A percentile compares a stretch with the other conserved stretches of the same genome.
phyloP scores from a whole-genome alignment of 352 stramenopile genomes.

The Saprolegnia parasitica region DNA sequence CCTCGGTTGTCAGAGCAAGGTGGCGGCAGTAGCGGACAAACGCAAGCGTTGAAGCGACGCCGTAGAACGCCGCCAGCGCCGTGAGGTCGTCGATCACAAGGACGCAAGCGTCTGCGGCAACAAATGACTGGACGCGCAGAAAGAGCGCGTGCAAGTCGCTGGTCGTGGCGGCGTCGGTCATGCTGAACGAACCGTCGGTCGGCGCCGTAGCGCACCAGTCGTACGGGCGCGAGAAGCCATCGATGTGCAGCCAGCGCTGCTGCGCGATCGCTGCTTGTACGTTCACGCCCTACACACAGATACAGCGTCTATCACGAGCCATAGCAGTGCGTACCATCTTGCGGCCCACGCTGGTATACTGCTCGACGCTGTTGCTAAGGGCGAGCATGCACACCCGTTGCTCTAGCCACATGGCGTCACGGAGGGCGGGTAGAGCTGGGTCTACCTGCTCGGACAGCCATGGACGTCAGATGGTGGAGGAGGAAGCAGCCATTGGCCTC shows the following conservation, averaged over 20 bases:
- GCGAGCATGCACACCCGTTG: slow-evolving; percentile 63
- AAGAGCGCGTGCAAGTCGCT: slow-evolving; percentile 12
- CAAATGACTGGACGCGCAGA: not conserved
- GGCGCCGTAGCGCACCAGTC: slow-evolving; percentile 17
- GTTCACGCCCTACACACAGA: slow-evolving; percentile 27
- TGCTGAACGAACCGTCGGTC: not conserved
- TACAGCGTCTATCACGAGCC: slow-evolving; percentile 7
- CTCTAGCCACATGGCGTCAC: slow-evolving; percentile 26
- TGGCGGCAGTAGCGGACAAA: slow-evolving; percentile 67
- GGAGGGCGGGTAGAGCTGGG: not conserved
- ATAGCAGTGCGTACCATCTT: slow-evolving; percentile 47
- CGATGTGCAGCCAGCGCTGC: slow-evolving; percentile 22
- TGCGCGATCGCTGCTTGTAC: not conserved
- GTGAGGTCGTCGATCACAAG: slow-evolving; percentile 66
- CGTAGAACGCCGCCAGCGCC: slow-evolving; percentile 56
- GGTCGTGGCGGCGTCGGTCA: not conserved
- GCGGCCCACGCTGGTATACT: slow-evolving; percentile 57
- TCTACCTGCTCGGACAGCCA: slow-evolving; percentile 63
- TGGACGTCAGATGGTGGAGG: slow-evolving; percentile 63
- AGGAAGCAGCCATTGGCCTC: slow-evolving; percentile 54
- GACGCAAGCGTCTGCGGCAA: not conserved
- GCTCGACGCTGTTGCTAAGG: slow-evolving; percentile 43
- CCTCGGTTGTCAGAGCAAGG: slow-evolving; percentile 46
- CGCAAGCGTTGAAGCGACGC: slow-evolving; percentile 36
- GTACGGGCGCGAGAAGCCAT: slow-evolving; percentile 24